Percentiles rank a stretch among this genome's conserved stretches.
phyloP scores from a whole-genome alignment of 805 yeast species.

The Sugiyamaella valdiviana region DNA sequence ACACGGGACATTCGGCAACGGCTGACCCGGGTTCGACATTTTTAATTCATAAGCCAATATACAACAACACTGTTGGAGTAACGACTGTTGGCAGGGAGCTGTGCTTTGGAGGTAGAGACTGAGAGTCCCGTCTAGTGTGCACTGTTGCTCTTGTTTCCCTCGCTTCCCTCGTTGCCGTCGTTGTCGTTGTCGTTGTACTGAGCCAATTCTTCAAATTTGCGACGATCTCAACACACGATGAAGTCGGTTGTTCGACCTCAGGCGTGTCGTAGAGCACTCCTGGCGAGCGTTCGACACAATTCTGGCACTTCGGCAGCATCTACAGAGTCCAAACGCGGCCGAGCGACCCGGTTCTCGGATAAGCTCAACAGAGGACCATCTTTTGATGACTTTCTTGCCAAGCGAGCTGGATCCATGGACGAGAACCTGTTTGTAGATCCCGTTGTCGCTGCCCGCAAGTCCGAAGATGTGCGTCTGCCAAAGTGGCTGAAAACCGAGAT shows the following conservation, averaged over 20 bases:
- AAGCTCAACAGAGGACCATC: conserved; percentile 78
- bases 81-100: no score
- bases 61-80: no score
- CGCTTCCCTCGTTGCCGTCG: no score
- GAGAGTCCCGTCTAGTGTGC: no score
- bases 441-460: conserved; percentile 36
- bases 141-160: no score
- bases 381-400: conserved; percentile 83
- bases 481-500: conserved; percentile 92
- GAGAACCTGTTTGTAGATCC: conserved; percentile 55
- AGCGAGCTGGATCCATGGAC: conserved; percentile 58
- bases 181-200: no score
- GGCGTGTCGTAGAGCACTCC: not conserved
- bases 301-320: not conserved
- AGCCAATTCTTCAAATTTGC: no score
- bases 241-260: not conserved
- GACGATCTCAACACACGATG: no score
- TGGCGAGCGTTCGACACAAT: not conserved
- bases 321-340: not conserved
- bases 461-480: conserved; percentile 58
- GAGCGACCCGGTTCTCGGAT: conserved; percentile 57
- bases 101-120: no score
- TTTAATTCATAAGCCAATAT: not conserved
- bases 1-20: not conserved
- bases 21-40: not conserved